Base-by-base conservation (phyloP, 2,329 filamentous ascomycete genomes). In the Zymoseptoria ardabiliae region DNA sequence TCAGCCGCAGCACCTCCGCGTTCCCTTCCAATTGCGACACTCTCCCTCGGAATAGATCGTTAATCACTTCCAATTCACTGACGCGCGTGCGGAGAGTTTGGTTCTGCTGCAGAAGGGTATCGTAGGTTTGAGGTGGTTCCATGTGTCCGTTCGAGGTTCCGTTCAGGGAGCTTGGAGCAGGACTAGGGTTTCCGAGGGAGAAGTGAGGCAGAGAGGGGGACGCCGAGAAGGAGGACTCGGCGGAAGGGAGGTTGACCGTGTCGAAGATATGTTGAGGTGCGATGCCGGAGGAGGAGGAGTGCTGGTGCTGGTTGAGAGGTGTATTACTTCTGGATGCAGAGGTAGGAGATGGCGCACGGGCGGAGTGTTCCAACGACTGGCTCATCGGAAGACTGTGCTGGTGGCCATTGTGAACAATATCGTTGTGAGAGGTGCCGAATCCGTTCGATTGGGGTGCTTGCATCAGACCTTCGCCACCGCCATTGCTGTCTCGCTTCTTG, bases 1-100 rank as follows among this genome's bases (percentile, higher is more conserved):
- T 80, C 63, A 88, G 75, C 55, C 83, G 79, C 2, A 78, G 78
- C 62, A 85, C 82, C 20, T 75, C 75, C 51, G 85, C 82, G 7
- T 81, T 78, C 50, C 85, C 84, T 71, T 95, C 90, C 11, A 94
- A 80, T 71, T 94, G 81, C 72, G 85, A 74, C 49, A 97, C 85
- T 10, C 78, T 76, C 61, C 88, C 86, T 52, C 79, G 77, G 72
- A 88, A 89, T 20, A 89, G 75, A 57, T 86, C 82, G 69, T 86
- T 97, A 78, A 99, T 97, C 56, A 99, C 84, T 72, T 99, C 94
- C 22, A 99, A 82, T 74, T 99, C 94, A 67, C 88, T 94, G 35
- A 99, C 93, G 50, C 94, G 87, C 0, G 94, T 99, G 77, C 95
- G 96, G n/a, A 97, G 81, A 55, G 86, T 88, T 4, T 89, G 89